Percentiles rank a stretch among this genome's conserved stretches.
phyloP scores from a whole-genome alignment of 179 eudicot genomes.

The Nepenthes alata region DNA sequence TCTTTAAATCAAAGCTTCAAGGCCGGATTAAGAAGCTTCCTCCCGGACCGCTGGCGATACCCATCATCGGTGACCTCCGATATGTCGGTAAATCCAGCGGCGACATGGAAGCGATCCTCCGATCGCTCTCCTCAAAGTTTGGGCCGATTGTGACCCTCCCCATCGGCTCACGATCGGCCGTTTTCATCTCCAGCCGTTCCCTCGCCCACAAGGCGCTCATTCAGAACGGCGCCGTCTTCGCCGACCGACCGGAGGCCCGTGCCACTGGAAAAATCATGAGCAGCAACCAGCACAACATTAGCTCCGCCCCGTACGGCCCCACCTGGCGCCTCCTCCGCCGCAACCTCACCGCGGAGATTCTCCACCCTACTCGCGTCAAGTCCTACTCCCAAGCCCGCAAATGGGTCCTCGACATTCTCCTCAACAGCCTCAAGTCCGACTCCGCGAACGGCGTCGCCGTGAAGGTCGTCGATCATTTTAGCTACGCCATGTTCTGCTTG shows the following conservation, averaged over 20 bases:
- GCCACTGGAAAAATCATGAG: background rate
- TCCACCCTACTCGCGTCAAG: constrained; percentile 4
- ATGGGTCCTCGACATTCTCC: constrained; percentile 7
- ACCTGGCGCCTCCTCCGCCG: constrained; percentile 13
- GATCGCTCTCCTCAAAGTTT: constrained; percentile 1
- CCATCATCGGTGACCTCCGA: background rate
- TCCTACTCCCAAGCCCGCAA: constrained; percentile 7
- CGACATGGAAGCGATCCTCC: constrained; percentile 6
- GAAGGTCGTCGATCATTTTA: constrained; percentile 7
- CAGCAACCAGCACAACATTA: constrained; percentile 8
- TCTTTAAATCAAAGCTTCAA: too few species aligned
- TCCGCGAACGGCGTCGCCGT: background rate
- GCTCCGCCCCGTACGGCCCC: constrained; percentile 4
- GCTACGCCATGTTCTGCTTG: constrained; percentile 9
- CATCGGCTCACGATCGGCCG: background rate
- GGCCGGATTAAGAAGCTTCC: background rate
- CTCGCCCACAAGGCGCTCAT: constrained; percentile 9
- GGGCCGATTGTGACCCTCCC: constrained; percentile 5
- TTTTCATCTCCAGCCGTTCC: constrained; percentile 7
- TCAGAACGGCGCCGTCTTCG: constrained; percentile 6
- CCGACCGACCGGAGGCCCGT: constrained; percentile 8
- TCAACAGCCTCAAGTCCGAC: background rate
- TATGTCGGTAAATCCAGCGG: constrained; percentile 1
- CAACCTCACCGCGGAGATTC: constrained; percentile 6
- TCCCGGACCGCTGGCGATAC: background rate